Evolutionary conservation across 1,284 basidiomycete species (phyloP).

Genomic region (Phaffia rhodozyma): DNA sequence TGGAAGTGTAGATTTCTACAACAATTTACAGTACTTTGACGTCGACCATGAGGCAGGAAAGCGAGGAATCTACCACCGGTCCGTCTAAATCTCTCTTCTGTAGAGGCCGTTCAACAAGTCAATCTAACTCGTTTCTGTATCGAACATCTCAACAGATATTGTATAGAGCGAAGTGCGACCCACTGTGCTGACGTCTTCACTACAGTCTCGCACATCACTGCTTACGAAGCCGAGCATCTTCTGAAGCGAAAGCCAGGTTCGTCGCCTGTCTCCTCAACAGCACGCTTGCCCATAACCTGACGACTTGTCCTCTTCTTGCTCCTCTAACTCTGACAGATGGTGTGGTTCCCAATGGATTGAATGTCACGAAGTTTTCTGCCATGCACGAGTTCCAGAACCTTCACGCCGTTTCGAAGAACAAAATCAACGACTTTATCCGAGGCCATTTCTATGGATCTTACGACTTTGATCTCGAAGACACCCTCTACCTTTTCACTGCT

Average conservation of each 20-base stretch:
- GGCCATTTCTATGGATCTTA: slow-evolving; percentile 98
- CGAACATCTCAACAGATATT: slow-evolving; percentile 59
- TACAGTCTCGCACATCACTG: slow-evolving; percentile 94
- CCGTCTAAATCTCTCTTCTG: slow-evolving; percentile 14
- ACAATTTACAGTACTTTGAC: slow-evolving; percentile 98
- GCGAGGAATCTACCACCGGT: slow-evolving; percentile 70
- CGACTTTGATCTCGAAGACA: slow-evolving; percentile 91
- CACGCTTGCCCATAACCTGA: not conserved
- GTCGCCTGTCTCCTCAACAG: not conserved
- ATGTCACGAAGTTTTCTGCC: slow-evolving; percentile 90
- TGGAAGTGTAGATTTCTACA: slow-evolving; percentile 96
- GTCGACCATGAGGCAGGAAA: slow-evolving; percentile 98
- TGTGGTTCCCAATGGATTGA: slow-evolving; percentile 93
- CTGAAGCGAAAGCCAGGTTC: slow-evolving; percentile 79
- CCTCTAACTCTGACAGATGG: slow-evolving; percentile 48
- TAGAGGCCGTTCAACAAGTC: not conserved
- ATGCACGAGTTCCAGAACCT: slow-evolving; percentile 97
- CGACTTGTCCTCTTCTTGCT: not conserved
- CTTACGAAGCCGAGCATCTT: slow-evolving; percentile 90
- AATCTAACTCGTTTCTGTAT: not conserved
- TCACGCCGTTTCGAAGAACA: slow-evolving; percentile 80
- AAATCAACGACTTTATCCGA: slow-evolving; percentile 94
- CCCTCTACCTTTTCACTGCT: slow-evolving; percentile 97
- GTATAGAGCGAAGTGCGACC: slow-evolving; percentile 85
- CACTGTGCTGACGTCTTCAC: slow-evolving; percentile 98